phyloP scores from a whole-genome alignment of 306 rosid species.

The Cotoneaster glaucophyllus region DNA sequence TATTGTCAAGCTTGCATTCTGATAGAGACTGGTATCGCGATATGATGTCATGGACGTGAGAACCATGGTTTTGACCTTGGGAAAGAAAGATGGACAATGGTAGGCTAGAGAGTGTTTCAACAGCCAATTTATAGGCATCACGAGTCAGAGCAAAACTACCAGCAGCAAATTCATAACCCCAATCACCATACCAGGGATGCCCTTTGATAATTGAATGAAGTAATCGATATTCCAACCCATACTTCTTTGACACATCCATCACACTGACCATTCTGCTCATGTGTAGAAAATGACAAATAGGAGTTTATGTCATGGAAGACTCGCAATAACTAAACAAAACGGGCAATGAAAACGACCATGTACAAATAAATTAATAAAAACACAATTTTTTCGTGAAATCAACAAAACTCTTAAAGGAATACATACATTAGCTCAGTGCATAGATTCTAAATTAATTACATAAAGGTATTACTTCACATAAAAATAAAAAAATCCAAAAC shows the following conservation, averaged over 20 bases:
- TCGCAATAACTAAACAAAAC: not conserved
- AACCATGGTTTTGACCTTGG: constrained; percentile 36
- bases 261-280: constrained; percentile 72
- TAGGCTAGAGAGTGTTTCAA: constrained; percentile 57
- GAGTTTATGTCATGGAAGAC: not conserved
- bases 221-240: constrained; percentile 79
- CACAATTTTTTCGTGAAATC: not conserved
- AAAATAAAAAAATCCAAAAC: not conserved
- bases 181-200: constrained; percentile 86
- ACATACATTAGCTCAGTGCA: not conserved
- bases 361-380: not conserved
- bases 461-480: not conserved
- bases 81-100: constrained; percentile 57
- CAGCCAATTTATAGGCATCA: constrained; percentile 58
- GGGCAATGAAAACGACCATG: not conserved
- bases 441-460: not conserved
- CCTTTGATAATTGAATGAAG: constrained; percentile 77
- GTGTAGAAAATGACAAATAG: constrained; percentile 11
- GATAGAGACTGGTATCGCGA: constrained; percentile 65
- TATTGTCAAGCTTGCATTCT: constrained; percentile 51
- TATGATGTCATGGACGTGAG: constrained; percentile 52
- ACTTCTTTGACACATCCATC: constrained; percentile 98
- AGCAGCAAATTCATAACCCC: constrained; percentile 93
- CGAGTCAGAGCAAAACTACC: constrained; percentile 88
- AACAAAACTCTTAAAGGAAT: not conserved